Evolutionary conservation across 148 eudicot species (phyloP).

Genomic region (Rhododendron ferrugineum): DNA sequence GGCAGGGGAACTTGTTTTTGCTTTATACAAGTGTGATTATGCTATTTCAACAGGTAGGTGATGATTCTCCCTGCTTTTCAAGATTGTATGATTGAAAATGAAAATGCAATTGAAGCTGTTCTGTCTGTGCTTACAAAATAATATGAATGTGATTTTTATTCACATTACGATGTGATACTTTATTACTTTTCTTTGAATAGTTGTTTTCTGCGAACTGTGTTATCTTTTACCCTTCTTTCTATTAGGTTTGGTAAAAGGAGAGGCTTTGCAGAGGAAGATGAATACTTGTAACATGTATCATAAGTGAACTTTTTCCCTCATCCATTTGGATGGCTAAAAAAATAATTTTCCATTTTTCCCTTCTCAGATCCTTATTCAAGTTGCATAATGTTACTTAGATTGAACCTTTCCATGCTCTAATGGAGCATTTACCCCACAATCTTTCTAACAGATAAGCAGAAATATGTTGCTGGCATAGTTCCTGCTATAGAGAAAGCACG

Average conservation of each 20-base stretch:
- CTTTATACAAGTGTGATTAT: constrained; percentile 54
- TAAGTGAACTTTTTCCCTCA: not conserved
- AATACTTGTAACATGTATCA: not conserved
- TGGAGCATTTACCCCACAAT: constrained; percentile 2
- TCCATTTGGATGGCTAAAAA: not conserved
- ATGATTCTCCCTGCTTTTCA: constrained; percentile 3
- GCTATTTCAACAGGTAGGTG: constrained; percentile 61
- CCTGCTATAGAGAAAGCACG: constrained; percentile 98
- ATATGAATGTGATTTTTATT: not conserved
- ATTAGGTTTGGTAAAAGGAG: not conserved
- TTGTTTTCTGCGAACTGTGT: not conserved
- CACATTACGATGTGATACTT: not conserved
- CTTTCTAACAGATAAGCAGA: constrained; percentile 66
- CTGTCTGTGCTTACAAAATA: not conserved
- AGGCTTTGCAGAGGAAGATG: not conserved
- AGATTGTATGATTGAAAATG: not conserved
- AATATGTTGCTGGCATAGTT: constrained; percentile 67
- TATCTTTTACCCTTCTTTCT: not conserved
- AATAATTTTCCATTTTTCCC: not conserved
- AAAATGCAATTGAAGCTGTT: constrained; percentile 4
- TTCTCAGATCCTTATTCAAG: not conserved
- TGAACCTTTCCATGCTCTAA: not conserved
- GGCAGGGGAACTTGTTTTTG: constrained; percentile 79
- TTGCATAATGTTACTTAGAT: not conserved
- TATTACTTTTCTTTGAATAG: not conserved